Evolutionary conservation across 257 asterid genomes (phyloP), one percentile per base, ranked within the genome.

Genomic region (Ocimum tenuiflorum): DNA sequence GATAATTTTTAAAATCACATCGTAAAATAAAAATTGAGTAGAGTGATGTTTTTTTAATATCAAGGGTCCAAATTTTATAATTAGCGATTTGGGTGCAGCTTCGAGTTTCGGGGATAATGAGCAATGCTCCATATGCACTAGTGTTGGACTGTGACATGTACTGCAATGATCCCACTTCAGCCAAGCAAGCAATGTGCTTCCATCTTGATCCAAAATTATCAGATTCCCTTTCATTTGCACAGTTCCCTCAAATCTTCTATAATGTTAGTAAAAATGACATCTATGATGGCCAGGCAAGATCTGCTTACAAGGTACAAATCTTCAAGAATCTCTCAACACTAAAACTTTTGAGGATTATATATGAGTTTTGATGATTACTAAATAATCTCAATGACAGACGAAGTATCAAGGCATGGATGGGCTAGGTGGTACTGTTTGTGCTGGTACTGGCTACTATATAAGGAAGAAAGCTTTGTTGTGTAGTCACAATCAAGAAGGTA

Each of bases 321-420:
- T 6, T n/a, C n/a, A n/a, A 9, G 8, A 15, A 0, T 23, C 55
- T 43, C 65, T 13, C 63, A n/a, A 22, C 15, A 67, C 17, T 23
- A 0, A n/a, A n/a, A n/a, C n/a, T n/a, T n/a, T n/a, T n/a, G n/a
- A n/a, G n/a, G n/a, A n/a, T n/a, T n/a, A n/a, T n/a, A n/a, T n/a
- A n/a, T n/a, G n/a, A 39, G 27, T 8, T 29, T 31, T 8, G 7
- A 14, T 66, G 13, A 53, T 9, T 54, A 18, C 22, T 64, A 33
- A 57, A 14, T 60, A 14, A 15, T 1, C 61, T 10, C 7, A 31
- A n/a, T n/a, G n/a, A n/a, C 77, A 89, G 96, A 89, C 89, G 0
- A 86, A 86, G 74, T 86, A 82, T 66, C 96, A 86, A 86, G 96
- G 96, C 23, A 89, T 89, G 96, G 96, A 89, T 68, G 96, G 96